Evolutionary conservation across 1,284 basidiomycete genomes (phyloP), one percentile per base, ranked within the genome.

Genomic region (Apiotrichum domesticum): DNA sequence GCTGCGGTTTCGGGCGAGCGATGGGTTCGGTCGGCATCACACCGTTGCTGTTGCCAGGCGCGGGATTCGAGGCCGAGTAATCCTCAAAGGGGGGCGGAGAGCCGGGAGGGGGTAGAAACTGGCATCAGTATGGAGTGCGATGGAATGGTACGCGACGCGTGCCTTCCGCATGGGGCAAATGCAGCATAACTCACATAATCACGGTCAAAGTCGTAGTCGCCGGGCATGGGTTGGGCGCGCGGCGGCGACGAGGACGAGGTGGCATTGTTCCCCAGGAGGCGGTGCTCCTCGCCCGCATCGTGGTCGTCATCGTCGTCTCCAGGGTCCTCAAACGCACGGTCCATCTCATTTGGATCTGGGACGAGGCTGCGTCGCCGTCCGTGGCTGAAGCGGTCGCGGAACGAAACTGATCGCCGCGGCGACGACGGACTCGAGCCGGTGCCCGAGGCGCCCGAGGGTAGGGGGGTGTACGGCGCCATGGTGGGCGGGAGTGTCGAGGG

Each of bases 11-110:
- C 2, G 80, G 78, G 1, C 75, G 80, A 68, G 35, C 56, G 37
- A 63, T 57, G 49, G 83, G 80, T 0, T 81, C 78, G 0, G 80
- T 76, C 21, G 90, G 87, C 1, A 91, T 66, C 9, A 81, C 68
- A 3, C 90, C 90, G 62, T 93, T 93, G 34, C 85, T 84, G 74
- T 92, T 92, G 46, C 89, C 89, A 54, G 80, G 80, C 58, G 87
- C 83, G 15, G 75, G 72, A 85, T 78, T 67, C 40, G 87, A 4
- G 82, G 87, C 52, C 81, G 80, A 53, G 84, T 88, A 62, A 72
- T 70, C 5, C 80, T 76, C 53, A 83, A 84, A 58, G 79, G 85
- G 77, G 1, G 90, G 89, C 1, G 90, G 90, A 0, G 88, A 90
- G 15, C 88, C 87, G 1, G 88, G 87, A 2, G 89, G 88, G 3